Evolutionary conservation across 2,329 filamentous ascomycete species (phyloP).

Genomic region (Alternaria postmessia): DNA sequence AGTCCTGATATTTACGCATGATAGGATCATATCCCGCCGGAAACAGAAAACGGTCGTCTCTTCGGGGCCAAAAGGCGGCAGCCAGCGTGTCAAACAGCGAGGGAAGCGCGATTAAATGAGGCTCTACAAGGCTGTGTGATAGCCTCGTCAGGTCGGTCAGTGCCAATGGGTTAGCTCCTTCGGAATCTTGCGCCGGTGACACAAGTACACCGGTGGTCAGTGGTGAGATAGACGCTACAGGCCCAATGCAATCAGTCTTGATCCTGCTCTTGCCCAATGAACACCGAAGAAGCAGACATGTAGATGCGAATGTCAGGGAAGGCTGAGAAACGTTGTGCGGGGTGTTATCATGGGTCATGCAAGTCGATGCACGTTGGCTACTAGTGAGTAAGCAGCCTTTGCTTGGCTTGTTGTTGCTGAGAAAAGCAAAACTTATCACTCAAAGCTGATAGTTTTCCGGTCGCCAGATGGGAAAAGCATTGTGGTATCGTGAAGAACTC

Average conservation of each 20-base stretch:
- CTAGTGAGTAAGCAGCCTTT: conserved; percentile 1
- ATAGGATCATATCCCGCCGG: not conserved
- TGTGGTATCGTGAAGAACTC: not conserved
- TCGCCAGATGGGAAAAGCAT: not conserved
- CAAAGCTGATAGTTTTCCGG: too few species aligned
- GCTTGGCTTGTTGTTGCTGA: not conserved
- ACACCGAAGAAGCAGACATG: not conserved
- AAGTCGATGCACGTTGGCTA: not conserved
- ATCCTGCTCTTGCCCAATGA: not conserved
- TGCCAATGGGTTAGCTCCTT: conserved; percentile 12
- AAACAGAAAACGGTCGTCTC: not conserved
- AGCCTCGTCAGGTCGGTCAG: conserved; percentile 14
- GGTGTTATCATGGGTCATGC: conserved; percentile 3
- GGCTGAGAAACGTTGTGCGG: conserved; percentile 5
- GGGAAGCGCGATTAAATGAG: not conserved
- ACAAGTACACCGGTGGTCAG: not conserved
- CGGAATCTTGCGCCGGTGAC: not conserved
- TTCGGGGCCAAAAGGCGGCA: not conserved
- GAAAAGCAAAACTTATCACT: not conserved
- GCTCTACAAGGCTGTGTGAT: conserved; percentile 1
- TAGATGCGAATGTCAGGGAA: not conserved
- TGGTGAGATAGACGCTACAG: not conserved
- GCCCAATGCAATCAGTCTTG: too few species aligned
- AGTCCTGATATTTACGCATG: not conserved
- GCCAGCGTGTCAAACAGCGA: not conserved